A percentile compares a stretch with the other conserved stretches of the same genome.
Conservation (phyloP, 768 basidiomycete species). For the Scleroderma bovista region DNA sequence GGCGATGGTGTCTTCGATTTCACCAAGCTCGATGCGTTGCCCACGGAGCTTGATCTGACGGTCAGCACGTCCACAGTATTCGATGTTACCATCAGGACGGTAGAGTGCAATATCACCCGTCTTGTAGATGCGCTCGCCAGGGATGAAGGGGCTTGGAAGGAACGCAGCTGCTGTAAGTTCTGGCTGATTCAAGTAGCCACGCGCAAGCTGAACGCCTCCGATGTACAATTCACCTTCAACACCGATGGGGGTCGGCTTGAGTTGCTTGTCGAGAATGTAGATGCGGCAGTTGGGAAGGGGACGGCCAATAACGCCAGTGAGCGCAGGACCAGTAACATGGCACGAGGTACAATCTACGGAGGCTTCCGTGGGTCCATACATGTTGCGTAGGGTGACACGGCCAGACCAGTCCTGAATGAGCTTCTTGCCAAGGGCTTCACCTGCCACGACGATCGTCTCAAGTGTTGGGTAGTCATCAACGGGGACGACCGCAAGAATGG, state of each 20-base stretch:
- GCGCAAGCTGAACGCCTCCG: constrained; percentile 19
- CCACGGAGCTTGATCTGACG: constrained; percentile 31
- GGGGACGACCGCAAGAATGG: constrained; percentile 23
- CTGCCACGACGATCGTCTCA: constrained; percentile 21
- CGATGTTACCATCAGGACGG: constrained; percentile 23
- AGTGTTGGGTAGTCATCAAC: constrained; percentile 22
- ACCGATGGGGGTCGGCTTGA: constrained; percentile 22
- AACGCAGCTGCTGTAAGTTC: constrained; percentile 25
- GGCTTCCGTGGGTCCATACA: constrained; percentile 32
- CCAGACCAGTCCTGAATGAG: constrained; percentile 19
- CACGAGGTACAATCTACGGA: constrained; percentile 25
- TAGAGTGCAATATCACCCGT: constrained; percentile 28
- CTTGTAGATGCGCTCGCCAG: constrained; percentile 25
- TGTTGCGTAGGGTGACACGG: constrained; percentile 24
- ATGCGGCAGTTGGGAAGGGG: constrained; percentile 25
- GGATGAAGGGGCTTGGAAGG: constrained; percentile 25
- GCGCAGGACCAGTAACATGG: constrained; percentile 12
- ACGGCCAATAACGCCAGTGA: constrained; percentile 24
- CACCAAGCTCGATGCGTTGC: constrained; percentile 29
- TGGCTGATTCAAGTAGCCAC: constrained; percentile 21
- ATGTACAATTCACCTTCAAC: constrained; percentile 20
- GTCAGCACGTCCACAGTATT: constrained; percentile 29
- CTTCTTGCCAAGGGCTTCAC: constrained; percentile 15
- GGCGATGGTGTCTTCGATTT: constrained; percentile 27
- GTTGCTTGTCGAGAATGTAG: constrained; percentile 14